A percentile compares a stretch with the other conserved stretches of the same genome.
Evolutionary conservation across 208 protist genomes (phyloP).

Genomic region (Herpetomonas samuelpessoai): DNA sequence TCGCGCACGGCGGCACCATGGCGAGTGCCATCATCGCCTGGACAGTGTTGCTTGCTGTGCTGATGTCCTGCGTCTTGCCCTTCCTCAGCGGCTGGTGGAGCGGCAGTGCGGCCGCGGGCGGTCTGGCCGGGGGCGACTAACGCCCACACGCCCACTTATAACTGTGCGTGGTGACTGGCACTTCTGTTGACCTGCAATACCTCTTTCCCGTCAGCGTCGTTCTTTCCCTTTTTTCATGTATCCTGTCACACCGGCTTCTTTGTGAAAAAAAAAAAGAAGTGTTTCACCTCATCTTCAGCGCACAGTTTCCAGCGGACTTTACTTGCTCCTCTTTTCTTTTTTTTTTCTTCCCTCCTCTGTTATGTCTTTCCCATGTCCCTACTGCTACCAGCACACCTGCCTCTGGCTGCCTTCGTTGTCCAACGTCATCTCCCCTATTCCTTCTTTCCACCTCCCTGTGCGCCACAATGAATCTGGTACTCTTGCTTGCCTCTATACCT

Average conservation of each 20-base stretch:
- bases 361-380: background rate
- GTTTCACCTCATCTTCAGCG: no score
- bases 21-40: conserved; percentile 31
- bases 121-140: no score
- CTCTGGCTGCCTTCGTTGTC: conserved; percentile 4
- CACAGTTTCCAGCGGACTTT: no score
- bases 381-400: background rate
- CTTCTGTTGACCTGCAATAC: no score
- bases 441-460: no score
- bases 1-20: conserved; percentile 49
- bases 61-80: conserved; percentile 95
- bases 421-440: no score
- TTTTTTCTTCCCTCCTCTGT: conserved; percentile 1
- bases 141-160: no score
- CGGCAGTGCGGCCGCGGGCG: background rate
- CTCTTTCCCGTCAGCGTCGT: conserved; percentile 3
- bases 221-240: conserved; percentile 21
- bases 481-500: no score
- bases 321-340: conserved; percentile 7
- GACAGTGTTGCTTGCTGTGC: conserved; percentile 26
- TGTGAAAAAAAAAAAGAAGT: no score
- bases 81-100: conserved; percentile 31
- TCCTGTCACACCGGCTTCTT: conserved; percentile 2
- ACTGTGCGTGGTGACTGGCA: no score
- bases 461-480: no score